Evolutionary conservation across 2,329 filamentous ascomycete genomes (phyloP).

Genomic region (Acrocalymma vagum): DNA sequence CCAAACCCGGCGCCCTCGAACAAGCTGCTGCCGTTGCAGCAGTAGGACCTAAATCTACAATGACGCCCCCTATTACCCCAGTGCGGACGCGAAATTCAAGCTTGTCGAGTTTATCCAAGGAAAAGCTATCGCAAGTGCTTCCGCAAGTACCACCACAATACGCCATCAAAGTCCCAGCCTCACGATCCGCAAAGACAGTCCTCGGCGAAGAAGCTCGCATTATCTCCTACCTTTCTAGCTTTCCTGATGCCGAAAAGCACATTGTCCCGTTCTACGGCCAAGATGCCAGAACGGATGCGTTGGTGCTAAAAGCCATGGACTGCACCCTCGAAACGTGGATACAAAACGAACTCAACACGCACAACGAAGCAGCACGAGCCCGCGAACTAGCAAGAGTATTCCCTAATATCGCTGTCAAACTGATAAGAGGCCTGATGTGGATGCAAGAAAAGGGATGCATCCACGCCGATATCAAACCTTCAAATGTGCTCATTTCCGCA

Average conservation of each 20-base stretch:
- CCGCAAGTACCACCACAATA: constrained; percentile 29
- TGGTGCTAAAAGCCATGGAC: constrained; percentile 44
- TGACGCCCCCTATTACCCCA: constrained; percentile 40
- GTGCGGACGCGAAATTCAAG: constrained; percentile 26
- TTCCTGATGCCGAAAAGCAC: constrained; percentile 28
- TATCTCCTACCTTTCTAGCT: constrained; percentile 41
- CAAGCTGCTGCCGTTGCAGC: constrained; percentile 3
- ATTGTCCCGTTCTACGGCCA: constrained; percentile 45
- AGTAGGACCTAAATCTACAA: constrained; percentile 14
- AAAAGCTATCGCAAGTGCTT: too few relatives aligned
- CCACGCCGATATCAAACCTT: constrained; percentile 58
- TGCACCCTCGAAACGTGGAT: constrained; percentile 44
- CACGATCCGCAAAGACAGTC: constrained; percentile 38
- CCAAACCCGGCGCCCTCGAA: constrained; percentile 14
- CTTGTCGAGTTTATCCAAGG: constrained; percentile 8
- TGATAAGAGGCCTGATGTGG: constrained; percentile 53
- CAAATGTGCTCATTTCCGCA: constrained; percentile 52
- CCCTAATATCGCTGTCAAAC: constrained; percentile 48
- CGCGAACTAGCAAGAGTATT: constrained; percentile 48
- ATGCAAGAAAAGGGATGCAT: constrained; percentile 50
- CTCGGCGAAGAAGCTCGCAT: constrained; percentile 41
- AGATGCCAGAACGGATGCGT: constrained; percentile 35
- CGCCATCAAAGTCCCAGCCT: constrained; percentile 45
- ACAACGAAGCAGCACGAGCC: constrained; percentile 38
- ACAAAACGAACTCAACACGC: constrained; percentile 33